Evolutionary conservation across 805 yeast species (phyloP).

Genomic region (Candida nanaspora): DNA sequence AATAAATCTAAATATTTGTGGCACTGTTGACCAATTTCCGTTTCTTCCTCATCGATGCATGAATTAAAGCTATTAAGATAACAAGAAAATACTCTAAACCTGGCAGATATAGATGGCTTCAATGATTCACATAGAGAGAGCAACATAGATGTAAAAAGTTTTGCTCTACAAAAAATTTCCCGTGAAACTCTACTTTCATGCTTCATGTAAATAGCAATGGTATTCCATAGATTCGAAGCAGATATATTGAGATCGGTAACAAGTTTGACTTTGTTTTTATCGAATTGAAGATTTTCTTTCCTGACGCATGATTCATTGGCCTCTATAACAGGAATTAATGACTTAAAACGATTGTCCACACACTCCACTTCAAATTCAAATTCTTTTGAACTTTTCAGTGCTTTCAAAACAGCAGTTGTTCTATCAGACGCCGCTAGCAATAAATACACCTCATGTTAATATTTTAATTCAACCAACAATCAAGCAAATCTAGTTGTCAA

Average conservation of each 20-base stretch:
- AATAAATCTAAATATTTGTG: conserved; percentile 25
- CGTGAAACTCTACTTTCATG: conserved; percentile 2
- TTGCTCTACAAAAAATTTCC: conserved; percentile 11
- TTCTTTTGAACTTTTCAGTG: conserved; percentile 6
- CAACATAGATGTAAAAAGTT: conserved; percentile 24
- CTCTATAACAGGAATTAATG: conserved; percentile 9
- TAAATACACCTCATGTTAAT: not conserved
- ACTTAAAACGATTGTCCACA: conserved; percentile 8
- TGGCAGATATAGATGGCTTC: conserved; percentile 13
- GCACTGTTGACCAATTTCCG: conserved; percentile 10
- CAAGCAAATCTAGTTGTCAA: too few species aligned
- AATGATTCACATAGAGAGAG: conserved; percentile 25
- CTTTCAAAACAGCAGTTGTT: conserved; percentile 1
- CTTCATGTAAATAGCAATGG: conserved; percentile 21
- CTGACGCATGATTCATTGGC: conserved; percentile 9
- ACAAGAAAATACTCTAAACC: conserved; percentile 26
- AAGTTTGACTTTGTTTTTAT: not conserved
- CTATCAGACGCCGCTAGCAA: conserved; percentile 9
- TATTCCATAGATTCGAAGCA: conserved; percentile 32
- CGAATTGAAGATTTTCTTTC: not conserved
- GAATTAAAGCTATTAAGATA: conserved; percentile 21
- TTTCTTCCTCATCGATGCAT: conserved; percentile 19
- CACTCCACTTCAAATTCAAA: conserved; percentile 10
- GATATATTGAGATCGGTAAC: conserved; percentile 5
- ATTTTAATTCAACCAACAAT: not conserved